Evolutionary conservation across 352 stramenopile genomes (phyloP), one percentile per base, ranked within the genome.

Genomic region (Globisporangium alternatum): DNA sequence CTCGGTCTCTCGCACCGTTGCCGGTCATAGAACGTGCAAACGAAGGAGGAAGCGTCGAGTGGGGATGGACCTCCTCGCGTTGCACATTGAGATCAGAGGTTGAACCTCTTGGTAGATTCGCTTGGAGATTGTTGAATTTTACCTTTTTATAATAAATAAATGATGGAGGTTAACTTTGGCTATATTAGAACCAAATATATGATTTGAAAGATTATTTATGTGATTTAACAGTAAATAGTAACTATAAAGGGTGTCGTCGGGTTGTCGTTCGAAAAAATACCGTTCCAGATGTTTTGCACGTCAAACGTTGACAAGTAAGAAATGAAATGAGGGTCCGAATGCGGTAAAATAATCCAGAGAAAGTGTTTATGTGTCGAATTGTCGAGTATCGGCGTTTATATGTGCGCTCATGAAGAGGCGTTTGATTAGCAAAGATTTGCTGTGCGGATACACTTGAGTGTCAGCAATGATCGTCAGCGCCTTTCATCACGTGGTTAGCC

Each of bases 181-280:
- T 1, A 3, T 28, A 28, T 28, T 51, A 28, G 5, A 22, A 51
- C 28, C 15, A 9, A 13, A 10, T 6, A 35, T 7, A 7, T 9
- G 7, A 4, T 39, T 56, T 56, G 6, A 1, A 54, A 37, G 25
- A 17, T 54, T 9, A 54, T 1, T 22, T 17, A 12, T n/a, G 21
- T n/a, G 21, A 53, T 0, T 3, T 33, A n/a, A 3, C 25, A 28
- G 7, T 19, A 8, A 10, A 13, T n/a, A n/a, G 22, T 7, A 41
- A 17, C 15, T 37, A 30, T 12, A 25, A 39, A 30, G 49, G 17
- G 0, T 56, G 17, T 56, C 28, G 49, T 56, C 49, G 19, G 28
- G 15, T 56, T 41, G 49, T 39, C 22, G 49, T 56, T 56, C 49
- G 49, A 56, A 56, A 55, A 56, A 56, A 39, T 39, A 54, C 12